These are phyloP conservation scores for Alopecurus myosuroides DNA, from an alignment of 176 grass and related monocot species.

Conservation along the genomic window DNA sequence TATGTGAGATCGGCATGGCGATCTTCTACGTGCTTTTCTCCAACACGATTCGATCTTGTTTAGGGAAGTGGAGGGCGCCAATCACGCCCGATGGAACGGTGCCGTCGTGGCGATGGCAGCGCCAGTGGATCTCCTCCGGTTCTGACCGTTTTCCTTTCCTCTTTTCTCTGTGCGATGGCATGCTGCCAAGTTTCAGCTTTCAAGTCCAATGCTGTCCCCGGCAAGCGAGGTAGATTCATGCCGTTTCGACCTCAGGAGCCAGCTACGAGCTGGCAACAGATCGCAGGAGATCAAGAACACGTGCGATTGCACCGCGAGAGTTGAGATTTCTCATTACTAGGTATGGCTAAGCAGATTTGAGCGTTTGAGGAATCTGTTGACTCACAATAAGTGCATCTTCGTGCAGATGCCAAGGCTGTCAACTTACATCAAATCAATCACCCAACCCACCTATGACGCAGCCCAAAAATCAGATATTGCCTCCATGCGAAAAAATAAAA, in stretches of 20 bases:
- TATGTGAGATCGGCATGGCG: constrained; percentile 13
- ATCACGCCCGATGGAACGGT: constrained; percentile 18
- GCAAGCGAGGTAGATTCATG: background rate
- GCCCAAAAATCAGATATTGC: background rate
- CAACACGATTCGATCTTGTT: constrained; percentile 16
- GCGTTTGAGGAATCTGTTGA: background rate
- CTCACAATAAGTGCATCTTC: background rate
- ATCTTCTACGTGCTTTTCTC: constrained; percentile 32
- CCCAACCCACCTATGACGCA: background rate
- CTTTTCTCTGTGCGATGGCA: background rate
- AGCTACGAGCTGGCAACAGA: background rate
- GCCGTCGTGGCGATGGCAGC: background rate
- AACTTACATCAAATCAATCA: background rate
- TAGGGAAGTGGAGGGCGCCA: background rate
- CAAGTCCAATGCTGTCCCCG: background rate
- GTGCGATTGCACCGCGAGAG: background rate
- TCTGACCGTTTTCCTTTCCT: background rate
- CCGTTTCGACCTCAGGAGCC: background rate
- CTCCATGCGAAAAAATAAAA: too few species aligned
- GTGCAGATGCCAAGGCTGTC: too few species aligned
- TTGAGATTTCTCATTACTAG: background rate
- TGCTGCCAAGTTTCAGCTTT: background rate
- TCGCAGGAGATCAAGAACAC: background rate
- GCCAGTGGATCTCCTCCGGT: background rate
- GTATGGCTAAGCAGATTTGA: background rate